Evolutionary conservation across 148 eudicot species (phyloP).

Genomic region (Chenopodium suecicum): DNA sequence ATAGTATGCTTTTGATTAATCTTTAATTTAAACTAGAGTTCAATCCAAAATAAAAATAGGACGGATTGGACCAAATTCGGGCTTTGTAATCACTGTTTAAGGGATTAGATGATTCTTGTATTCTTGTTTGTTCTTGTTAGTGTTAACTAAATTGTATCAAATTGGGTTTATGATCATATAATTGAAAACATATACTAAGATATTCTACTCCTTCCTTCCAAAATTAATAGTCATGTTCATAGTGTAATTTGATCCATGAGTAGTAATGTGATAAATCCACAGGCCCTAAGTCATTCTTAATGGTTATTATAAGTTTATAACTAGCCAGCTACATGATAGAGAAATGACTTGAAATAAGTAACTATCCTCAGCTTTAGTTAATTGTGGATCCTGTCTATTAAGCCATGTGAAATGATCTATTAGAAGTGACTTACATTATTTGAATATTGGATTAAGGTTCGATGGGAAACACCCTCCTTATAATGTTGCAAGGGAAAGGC

Average conservation of each 20-base stretch:
- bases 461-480: not conserved
- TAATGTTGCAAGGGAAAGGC: not conserved
- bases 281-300: not conserved
- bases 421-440: not conserved
- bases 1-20: not conserved
- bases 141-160: not conserved
- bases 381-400: not conserved
- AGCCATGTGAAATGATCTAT: not conserved
- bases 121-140: not conserved
- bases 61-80: too few relatives aligned
- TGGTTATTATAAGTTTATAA: too few relatives aligned
- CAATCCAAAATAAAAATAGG: too few relatives aligned
- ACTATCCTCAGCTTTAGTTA: not conserved
- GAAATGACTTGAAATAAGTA: not conserved
- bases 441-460: not conserved
- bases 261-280: too few relatives aligned
- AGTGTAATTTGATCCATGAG: too few relatives aligned
- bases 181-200: too few relatives aligned
- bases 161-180: not conserved
- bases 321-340: not conserved
- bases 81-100: not conserved
- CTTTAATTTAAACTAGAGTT: too few relatives aligned
- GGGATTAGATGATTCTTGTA: not conserved
- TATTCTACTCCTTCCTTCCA: too few relatives aligned
- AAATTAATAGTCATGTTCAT: too few relatives aligned